phyloP scores from a whole-genome alignment of 306 rosid species.

The Pterocarpus santalinus region DNA sequence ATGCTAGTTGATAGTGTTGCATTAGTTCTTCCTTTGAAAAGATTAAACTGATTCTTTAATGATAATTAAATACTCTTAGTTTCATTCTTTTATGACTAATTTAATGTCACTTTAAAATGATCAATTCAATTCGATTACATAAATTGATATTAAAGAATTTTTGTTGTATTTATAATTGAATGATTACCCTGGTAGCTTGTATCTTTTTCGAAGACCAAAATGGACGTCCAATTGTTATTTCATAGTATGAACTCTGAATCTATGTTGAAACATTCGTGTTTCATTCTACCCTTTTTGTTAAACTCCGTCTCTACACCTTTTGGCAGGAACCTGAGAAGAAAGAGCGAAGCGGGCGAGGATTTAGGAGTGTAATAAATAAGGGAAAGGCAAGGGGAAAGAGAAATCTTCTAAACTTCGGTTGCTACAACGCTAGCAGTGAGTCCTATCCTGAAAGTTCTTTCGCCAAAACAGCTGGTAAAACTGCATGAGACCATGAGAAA shows the following conservation, averaged over 20 bases:
- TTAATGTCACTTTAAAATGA: neutral
- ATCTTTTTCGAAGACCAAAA: too few species aligned
- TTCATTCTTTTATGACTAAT: neutral
- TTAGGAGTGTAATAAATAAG: slow-evolving; percentile 35
- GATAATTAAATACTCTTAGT: too few species aligned
- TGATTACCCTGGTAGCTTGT: too few species aligned
- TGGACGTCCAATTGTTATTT: neutral
- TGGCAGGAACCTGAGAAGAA: slow-evolving; percentile 46
- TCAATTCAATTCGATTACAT: too few species aligned
- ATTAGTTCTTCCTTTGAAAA: too few species aligned
- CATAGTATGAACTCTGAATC: neutral
- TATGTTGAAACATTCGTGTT: neutral
- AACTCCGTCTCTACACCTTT: neutral
- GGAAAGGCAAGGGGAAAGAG: slow-evolving; percentile 38
- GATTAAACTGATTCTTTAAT: too few species aligned
- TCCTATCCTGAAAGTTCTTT: neutral
- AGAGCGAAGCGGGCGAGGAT: slow-evolving; percentile 46
- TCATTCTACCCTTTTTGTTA: neutral
- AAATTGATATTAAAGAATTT: too few species aligned
- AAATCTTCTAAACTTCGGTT: slow-evolving; percentile 39
- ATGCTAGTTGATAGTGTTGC: too few species aligned
- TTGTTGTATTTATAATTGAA: too few species aligned
- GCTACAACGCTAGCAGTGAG: slow-evolving; percentile 18
- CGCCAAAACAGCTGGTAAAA: slow-evolving; percentile 33
- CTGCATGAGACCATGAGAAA: neutral